Evolutionary conservation across 2,329 filamentous ascomycete species (phyloP).

Genomic region (Xylariales sp.): DNA sequence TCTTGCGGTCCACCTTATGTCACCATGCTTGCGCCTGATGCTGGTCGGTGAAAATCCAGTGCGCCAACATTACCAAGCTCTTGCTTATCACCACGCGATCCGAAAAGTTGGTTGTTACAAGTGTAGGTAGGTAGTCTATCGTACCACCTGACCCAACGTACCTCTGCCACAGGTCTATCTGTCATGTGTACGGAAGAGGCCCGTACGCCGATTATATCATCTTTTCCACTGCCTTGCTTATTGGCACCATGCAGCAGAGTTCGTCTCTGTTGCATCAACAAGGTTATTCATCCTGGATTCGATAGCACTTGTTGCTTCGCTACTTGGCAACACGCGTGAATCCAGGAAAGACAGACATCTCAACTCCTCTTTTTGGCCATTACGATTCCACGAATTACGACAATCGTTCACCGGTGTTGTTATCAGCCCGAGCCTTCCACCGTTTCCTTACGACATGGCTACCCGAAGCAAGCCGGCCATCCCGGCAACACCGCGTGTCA

Average conservation of each 20-base stretch:
- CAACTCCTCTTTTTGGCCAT: slow-evolving; percentile 41
- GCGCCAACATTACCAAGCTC: slow-evolving; percentile 1
- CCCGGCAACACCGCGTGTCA: slow-evolving; percentile 79
- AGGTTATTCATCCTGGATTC: slow-evolving; percentile 52
- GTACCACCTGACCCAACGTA: too few species aligned
- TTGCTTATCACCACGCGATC: slow-evolving; percentile 1
- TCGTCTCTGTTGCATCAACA: slow-evolving; percentile 49
- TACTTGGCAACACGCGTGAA: slow-evolving; percentile 31
- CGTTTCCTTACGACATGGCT: slow-evolving; percentile 53
- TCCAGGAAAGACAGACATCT: slow-evolving; percentile 50
- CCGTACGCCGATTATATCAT: too few species aligned
- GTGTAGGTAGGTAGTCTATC: too few species aligned
- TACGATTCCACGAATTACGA: slow-evolving; percentile 41
- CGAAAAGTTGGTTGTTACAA: too few species aligned
- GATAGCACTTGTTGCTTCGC: slow-evolving; percentile 36
- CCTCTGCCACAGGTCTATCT: too few species aligned
- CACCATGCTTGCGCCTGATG: slow-evolving; percentile 1
- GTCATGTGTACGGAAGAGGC: too few species aligned
- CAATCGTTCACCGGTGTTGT: slow-evolving; percentile 54
- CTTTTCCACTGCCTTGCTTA: too few species aligned
- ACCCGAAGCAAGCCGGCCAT: slow-evolving; percentile 49
- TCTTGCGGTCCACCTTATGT: slow-evolving; percentile 3
- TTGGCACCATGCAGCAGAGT: slow-evolving; percentile 58
- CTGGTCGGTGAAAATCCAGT: slow-evolving; percentile 1
- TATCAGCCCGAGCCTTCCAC: slow-evolving; percentile 51